A percentile compares a stretch with the other conserved stretches of the same genome.
Conservation (phyloP, 2,329 filamentous ascomycete species). For the Sporothrix protearum region DNA sequence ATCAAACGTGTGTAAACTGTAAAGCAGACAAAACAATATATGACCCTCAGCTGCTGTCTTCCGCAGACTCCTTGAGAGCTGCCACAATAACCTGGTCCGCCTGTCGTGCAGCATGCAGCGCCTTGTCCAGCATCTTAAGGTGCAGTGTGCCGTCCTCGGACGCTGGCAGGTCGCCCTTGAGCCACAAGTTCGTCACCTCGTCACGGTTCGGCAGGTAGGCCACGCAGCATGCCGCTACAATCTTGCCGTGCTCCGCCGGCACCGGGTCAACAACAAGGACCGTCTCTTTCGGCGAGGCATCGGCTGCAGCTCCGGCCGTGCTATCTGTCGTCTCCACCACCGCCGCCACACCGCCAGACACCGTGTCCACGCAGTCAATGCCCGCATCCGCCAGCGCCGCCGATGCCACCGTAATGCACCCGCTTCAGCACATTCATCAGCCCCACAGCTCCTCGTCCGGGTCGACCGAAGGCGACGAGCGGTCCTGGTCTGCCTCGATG, state of each 20-base stretch:
- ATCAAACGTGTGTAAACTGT: not conserved
- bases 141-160: constrained; percentile 41
- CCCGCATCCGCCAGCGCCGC: constrained; percentile 91
- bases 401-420: constrained; percentile 89
- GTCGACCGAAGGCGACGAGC: constrained; percentile 45
- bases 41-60: constrained; percentile 9
- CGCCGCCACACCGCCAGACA: constrained; percentile 85
- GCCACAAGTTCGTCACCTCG: constrained; percentile 92
- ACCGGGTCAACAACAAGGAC: constrained; percentile 73
- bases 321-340: constrained; percentile 52
- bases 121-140: constrained; percentile 42
- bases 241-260: constrained; percentile 71
- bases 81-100: constrained; percentile 43
- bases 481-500: constrained; percentile 87
- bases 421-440: constrained; percentile 87
- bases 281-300: constrained; percentile 31
- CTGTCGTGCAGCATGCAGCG: constrained; percentile 42
- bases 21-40: not conserved
- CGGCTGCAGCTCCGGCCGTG: constrained; percentile 31
- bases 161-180: constrained; percentile 65
- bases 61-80: constrained; percentile 39
- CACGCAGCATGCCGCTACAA: constrained; percentile 82
- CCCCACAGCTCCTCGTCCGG: constrained; percentile 64
- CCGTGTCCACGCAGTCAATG: constrained; percentile 90
- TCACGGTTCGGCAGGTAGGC: constrained; percentile 83